Percentiles rank a stretch among this genome's conserved stretches.
Evolutionary conservation across 768 basidiomycete genomes (phyloP).

Genomic region (Rhizopogon rudus): DNA sequence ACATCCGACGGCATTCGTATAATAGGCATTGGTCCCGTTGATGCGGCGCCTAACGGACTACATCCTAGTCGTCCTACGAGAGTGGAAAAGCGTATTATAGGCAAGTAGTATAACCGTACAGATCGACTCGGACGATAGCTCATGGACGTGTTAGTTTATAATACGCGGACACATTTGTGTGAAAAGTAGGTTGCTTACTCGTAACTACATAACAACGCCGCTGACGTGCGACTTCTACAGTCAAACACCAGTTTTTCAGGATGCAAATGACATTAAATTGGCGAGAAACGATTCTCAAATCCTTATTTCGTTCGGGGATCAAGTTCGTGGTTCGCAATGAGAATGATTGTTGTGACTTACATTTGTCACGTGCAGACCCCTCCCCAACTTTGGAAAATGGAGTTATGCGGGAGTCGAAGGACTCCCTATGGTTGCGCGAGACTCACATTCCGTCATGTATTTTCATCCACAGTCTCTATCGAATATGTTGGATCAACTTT

Average conservation of each 20-base stretch:
- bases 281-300: constrained; percentile 39
- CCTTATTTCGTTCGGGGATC: constrained; percentile 28
- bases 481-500: constrained; percentile 84
- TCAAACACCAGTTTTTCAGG: constrained; percentile 50
- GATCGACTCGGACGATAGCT: constrained; percentile 1
- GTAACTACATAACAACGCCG: not conserved
- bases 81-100: constrained; percentile 50
- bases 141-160: constrained; percentile 35
- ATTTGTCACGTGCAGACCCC: constrained; percentile 41
- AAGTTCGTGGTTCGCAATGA: not conserved
- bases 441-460: constrained; percentile 54
- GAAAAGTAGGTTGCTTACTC: constrained; percentile 36
- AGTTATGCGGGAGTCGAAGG: constrained; percentile 48
- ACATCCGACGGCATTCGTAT: constrained; percentile 42
- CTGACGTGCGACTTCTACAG: constrained; percentile 23
- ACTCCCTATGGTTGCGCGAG: constrained; percentile 31
- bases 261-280: constrained; percentile 47
- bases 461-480: constrained; percentile 62
- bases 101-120: constrained; percentile 21
- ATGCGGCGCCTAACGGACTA: constrained; percentile 35
- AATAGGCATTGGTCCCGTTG: constrained; percentile 46
- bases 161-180: constrained; percentile 35
- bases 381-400: constrained; percentile 74
- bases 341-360: not conserved
- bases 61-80: constrained; percentile 44